A percentile compares a stretch with the other conserved stretches of the same genome.
phyloP scores from a whole-genome alignment of 108 stramenopile species.

The Nannochloropsis gaditana region DNA sequence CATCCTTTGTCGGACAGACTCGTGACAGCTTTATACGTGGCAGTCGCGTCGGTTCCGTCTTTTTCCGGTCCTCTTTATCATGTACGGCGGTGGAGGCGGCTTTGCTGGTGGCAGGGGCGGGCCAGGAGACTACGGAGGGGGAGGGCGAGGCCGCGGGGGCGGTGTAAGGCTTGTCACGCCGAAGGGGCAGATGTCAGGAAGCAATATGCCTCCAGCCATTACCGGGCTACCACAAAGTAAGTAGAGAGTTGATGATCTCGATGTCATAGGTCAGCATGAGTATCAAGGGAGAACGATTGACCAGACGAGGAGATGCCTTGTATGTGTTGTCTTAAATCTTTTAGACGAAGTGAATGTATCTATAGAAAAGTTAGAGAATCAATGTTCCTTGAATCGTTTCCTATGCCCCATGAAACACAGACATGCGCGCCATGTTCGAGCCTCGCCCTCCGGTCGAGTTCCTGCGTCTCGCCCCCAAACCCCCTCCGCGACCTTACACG shows the following conservation, averaged over 20 bases:
- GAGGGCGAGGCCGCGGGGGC: slow-evolving; percentile 2
- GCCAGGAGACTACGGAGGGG: background rate
- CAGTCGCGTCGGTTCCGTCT: too few species aligned
- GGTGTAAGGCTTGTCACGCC: slow-evolving; percentile 10
- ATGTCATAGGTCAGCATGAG: too few species aligned
- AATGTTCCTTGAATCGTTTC: too few species aligned
- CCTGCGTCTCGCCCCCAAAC: slow-evolving; percentile 36
- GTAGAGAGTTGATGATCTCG: background rate
- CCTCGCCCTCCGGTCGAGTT: slow-evolving; percentile 38
- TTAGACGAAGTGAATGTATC: too few species aligned
- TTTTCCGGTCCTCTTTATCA: background rate
- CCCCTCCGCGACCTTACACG: slow-evolving; percentile 28
- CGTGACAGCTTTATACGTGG: too few species aligned
- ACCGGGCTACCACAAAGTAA: background rate
- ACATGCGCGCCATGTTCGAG: slow-evolving; percentile 42
- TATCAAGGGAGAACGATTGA: too few species aligned
- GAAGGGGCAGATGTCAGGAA: background rate
- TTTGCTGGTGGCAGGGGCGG: background rate
- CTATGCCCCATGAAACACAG: background rate
- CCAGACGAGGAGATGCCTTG: too few species aligned
- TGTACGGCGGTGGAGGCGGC: slow-evolving; percentile 13
- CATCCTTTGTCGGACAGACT: too few species aligned
- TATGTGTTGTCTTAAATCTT: too few species aligned
- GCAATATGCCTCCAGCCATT: background rate
- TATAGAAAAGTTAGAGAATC: too few species aligned